Evolutionary conservation across 352 stramenopile genomes (phyloP), one percentile per base, ranked within the genome.

Genomic region (Saprolegnia parasitica): DNA sequence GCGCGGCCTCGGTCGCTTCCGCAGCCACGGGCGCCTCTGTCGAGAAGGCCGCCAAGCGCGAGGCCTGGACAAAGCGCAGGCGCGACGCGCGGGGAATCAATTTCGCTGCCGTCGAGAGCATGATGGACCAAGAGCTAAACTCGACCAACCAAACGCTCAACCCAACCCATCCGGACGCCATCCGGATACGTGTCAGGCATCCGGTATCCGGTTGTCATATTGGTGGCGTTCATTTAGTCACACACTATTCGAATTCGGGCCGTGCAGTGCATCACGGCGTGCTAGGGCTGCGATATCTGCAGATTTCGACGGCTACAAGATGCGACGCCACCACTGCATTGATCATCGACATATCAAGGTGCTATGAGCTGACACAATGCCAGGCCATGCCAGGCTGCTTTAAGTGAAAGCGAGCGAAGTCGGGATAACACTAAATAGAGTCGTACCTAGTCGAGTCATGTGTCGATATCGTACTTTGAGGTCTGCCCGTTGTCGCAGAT

Each of bases 31-130:
- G 56, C 42, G 18, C 56, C 35, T 63, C 35, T 39, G 58, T 67
- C 21, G 39, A 67, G 40, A 55, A 46, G 26, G 54, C 35, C 35
- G 58, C 58, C 16, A 40, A 20, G 58, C 58, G 58, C 18, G 58
- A 15, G 18, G 42, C 42, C 42, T 49, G 42, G 42, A 49, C 42
- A 10, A 49, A 49, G 23, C 49, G n/a, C 5, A 55, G 58, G 15
- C 58, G 58, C n/a, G 40, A 24, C 10, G 58, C 35, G 45, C 58
- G 58, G 23, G 58, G 29, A 40, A 67, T 24, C 18, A 67, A 35
- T 49, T 67, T 67, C 29, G 58, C 42, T 49, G 42, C 42, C 42
- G 42, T 49, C 42, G 42, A 49, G 42, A 49, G 42, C 42, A 49
- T 49, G 42, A 49, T 49, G 42, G 42, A 49, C 42, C 42, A 49